Percentiles rank a stretch among this genome's conserved stretches.
These are phyloP conservation scores for Neurospora tetrasperma DNA, from an alignment of 495 filamentous ascomycete species.

Conservation along the genomic window DNA sequence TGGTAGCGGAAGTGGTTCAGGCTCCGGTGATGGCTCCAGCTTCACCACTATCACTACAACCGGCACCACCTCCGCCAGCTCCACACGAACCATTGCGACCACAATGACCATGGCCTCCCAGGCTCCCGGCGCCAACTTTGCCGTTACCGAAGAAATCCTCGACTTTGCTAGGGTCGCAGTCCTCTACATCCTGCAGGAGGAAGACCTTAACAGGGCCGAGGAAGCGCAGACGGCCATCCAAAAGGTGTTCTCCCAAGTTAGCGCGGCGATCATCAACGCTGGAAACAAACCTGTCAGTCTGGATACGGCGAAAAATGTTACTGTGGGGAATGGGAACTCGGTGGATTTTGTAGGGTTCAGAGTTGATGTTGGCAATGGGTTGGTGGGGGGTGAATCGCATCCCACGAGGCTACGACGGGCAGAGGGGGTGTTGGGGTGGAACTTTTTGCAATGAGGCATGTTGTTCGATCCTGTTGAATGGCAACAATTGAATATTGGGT, in stretches of 20 bases:
- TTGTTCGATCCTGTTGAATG: neutral
- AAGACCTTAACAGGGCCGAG: slow-evolving; percentile 40
- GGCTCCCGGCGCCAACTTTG: slow-evolving; percentile 25
- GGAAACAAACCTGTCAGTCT: slow-evolving; percentile 14
- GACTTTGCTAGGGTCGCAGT: slow-evolving; percentile 60
- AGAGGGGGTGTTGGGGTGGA: neutral
- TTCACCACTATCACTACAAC: slow-evolving; percentile 25
- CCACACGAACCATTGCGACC: slow-evolving; percentile 17
- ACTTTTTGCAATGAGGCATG: neutral
- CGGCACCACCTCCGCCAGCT: slow-evolving; percentile 12
- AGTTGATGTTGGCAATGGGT: slow-evolving; percentile 4
- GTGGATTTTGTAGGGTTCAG: slow-evolving; percentile 37
- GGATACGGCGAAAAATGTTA: slow-evolving; percentile 30
- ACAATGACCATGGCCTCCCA: slow-evolving; percentile 17
- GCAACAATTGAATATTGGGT: neutral
- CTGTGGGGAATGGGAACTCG: slow-evolving; percentile 30
- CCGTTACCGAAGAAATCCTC: slow-evolving; percentile 38
- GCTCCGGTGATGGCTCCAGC: neutral
- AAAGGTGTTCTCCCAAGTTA: slow-evolving; percentile 31
- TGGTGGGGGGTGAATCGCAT: slow-evolving; percentile 5
- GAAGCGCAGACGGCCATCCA: slow-evolving; percentile 48
- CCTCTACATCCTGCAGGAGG: slow-evolving; percentile 51
- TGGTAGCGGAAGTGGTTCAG: neutral
- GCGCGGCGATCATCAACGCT: slow-evolving; percentile 14
- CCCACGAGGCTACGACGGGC: neutral